Base-by-base conservation (phyloP, 2,329 filamentous ascomycete genomes). In the Ophiostoma sp. region DNA sequence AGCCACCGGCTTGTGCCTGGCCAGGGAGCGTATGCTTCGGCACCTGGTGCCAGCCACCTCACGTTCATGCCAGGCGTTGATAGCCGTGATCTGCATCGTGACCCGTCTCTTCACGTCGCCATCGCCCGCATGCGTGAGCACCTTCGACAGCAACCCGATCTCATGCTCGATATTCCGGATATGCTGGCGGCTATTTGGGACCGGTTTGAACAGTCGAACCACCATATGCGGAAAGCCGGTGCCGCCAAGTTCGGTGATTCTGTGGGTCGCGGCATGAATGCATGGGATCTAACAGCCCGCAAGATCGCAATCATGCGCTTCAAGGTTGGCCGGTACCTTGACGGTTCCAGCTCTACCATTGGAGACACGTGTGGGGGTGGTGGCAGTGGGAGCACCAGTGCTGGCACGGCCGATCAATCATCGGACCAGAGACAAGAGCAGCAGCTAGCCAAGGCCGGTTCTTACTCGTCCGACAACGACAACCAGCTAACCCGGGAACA, bases 251-350 rank as follows among this genome's bases (percentile, higher is more conserved):
- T 69, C 36, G 71, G 71, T 49, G 69, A 72, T 67, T 64, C 67
- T 64, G 76, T 74, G 0, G 78, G 74, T n/a, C 73, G 73, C 0
- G 76, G 76, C 67, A 79, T 80, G 66, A 82, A 81, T 64, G 72
- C 83, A 0, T 84, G 82, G 82, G 81, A 80, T 5, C 75, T 84
- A 70, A 80, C 79, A 0, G 79, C 82, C 0, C 77, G 79, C 49
- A 83, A 84, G 62, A 74, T 85, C 0, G 76, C 78, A 27, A 79
- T 84, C 45, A 80, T 80, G 0, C 78, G 78, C 6, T 75, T 78
- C 3, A 83, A 83, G 70, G 71, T 84, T 0, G 80, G 82, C 66
- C 76, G 78, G 16, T 84, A 81, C 79, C 78, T 80, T 0, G 81
- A 83, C 12, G 70, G 68, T 8, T 12, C 49, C 12, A n/a, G 63